phyloP scores from a whole-genome alignment of 2,329 filamentous ascomycete species.

The Colletotrichum cordylinicola region DNA sequence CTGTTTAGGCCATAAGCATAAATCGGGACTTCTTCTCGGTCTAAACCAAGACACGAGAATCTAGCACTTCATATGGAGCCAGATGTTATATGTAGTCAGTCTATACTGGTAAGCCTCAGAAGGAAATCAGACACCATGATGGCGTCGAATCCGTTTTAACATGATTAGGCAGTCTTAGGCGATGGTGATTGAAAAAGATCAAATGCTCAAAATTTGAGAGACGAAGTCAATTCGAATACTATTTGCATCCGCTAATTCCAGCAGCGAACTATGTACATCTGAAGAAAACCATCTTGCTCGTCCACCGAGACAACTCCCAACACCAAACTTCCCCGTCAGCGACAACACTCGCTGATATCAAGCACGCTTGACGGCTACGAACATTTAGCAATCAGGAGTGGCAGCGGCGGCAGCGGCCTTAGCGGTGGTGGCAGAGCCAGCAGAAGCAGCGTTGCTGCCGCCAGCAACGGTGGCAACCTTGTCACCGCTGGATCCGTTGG shows the following conservation, averaged over 20 bases:
- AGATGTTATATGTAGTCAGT: background rate
- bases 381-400: background rate
- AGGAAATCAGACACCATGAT: background rate
- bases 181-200: too few relatives aligned
- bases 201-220: background rate
- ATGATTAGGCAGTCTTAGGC: too few relatives aligned
- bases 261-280: conserved; percentile 7
- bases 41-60: background rate
- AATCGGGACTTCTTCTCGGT: background rate
- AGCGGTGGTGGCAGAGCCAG: background rate
- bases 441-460: background rate
- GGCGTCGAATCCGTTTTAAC: background rate
- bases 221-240: background rate
- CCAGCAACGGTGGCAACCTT: background rate
- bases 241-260: conserved; percentile 3
- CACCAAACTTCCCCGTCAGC: background rate
- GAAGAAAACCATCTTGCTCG: background rate
- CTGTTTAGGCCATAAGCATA: too few relatives aligned
- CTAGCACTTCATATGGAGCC: background rate
- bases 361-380: background rate
- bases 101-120: background rate
- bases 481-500: conserved; percentile 9
- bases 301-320: background rate
- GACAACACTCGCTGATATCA: background rate
- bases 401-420: background rate